A percentile compares a stretch with the other conserved stretches of the same genome.
phyloP scores from a whole-genome alignment of 2,329 filamentous ascomycete genomes.

The Calcarisporium arbuscula region DNA sequence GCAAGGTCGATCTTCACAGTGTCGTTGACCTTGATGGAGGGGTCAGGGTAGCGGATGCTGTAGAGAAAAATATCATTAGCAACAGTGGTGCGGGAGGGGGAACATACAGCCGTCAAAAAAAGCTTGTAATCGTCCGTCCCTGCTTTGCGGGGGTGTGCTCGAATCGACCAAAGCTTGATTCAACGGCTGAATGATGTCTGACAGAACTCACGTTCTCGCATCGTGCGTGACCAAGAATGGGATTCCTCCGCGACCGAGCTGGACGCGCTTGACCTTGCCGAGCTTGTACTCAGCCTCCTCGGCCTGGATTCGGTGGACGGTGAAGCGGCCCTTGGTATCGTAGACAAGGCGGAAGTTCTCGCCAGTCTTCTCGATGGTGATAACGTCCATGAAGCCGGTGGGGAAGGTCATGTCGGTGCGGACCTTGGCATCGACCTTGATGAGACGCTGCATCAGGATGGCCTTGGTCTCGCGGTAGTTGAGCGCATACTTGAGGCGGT shows the following conservation, averaged over 20 bases:
- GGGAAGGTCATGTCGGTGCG: slow-evolving; percentile 98
- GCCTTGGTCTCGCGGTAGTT: slow-evolving; percentile 96
- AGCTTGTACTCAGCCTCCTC: slow-evolving; percentile 99
- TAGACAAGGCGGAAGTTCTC: slow-evolving; percentile 99
- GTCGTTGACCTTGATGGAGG: slow-evolving; percentile 98
- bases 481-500: slow-evolving; percentile 98
- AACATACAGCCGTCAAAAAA: slow-evolving; percentile 51
- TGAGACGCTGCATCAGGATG: slow-evolving; percentile 98
- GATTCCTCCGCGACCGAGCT: slow-evolving; percentile 99
- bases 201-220: slow-evolving; percentile 99
- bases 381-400: slow-evolving; percentile 98
- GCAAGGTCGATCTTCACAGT: slow-evolving; percentile 98
- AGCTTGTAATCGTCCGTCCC: slow-evolving; percentile 28
- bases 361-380: slow-evolving; percentile 98
- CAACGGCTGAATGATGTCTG: slow-evolving; percentile 99
- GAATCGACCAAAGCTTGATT: slow-evolving; percentile 92
- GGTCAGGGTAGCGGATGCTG: slow-evolving; percentile 99
- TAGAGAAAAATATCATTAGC: slow-evolving; percentile 29
- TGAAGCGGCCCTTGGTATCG: slow-evolving; percentile 99
- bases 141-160: slow-evolving; percentile 23
- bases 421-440: slow-evolving; percentile 99
- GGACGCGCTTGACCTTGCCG: slow-evolving; percentile 99
- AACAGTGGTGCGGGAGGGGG: slow-evolving; percentile 18
- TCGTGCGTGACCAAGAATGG: slow-evolving; percentile 99
- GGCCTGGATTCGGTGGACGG: slow-evolving; percentile 96